A percentile compares a stretch with the other conserved stretches of the same genome.
Conservation (phyloP, 1,284 basidiomycete genomes). For the Sporisorium reilianum region DNA sequence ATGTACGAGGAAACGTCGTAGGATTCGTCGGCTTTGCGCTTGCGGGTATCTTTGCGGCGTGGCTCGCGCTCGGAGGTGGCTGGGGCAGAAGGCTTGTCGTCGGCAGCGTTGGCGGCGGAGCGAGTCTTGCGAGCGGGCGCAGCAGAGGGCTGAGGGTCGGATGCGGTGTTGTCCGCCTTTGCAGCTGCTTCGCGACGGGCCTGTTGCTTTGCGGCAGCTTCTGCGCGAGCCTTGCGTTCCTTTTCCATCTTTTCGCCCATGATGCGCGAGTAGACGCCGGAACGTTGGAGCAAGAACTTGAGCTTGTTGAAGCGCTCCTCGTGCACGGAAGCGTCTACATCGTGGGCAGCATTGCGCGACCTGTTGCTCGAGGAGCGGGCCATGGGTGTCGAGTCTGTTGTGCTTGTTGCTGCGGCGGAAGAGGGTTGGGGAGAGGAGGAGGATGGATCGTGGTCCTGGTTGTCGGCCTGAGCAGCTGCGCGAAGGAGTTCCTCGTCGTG, state of each 20-base stretch:
- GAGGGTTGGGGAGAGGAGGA: slow-evolving; percentile 10
- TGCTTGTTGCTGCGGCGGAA: slow-evolving; percentile 12
- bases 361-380: slow-evolving; percentile 18
- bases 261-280: slow-evolving; percentile 64
- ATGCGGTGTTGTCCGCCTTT: slow-evolving; percentile 4
- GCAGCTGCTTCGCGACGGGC: slow-evolving; percentile 29
- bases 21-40: slow-evolving; percentile 40
- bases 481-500: slow-evolving; percentile 73
- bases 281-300: slow-evolving; percentile 62
- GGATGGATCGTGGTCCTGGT: slow-evolving; percentile 18
- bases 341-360: slow-evolving; percentile 21
- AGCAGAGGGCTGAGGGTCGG: slow-evolving; percentile 26
- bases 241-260: slow-evolving; percentile 67
- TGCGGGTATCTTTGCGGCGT: slow-evolving; percentile 36
- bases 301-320: slow-evolving; percentile 61
- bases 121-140: slow-evolving; percentile 37
- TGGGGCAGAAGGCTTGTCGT: slow-evolving; percentile 27
- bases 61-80: slow-evolving; percentile 16
- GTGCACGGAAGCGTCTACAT: slow-evolving; percentile 42
- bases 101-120: slow-evolving; percentile 16
- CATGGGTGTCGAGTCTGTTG: slow-evolving; percentile 31
- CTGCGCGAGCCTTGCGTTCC: slow-evolving; percentile 42
- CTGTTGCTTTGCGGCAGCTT: slow-evolving; percentile 38
- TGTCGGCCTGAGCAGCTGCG: slow-evolving; percentile 42
- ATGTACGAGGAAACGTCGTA: slow-evolving; percentile 54